phyloP scores from a whole-genome alignment of 495 filamentous ascomycete genomes.

The Penicillium riverlandense region DNA sequence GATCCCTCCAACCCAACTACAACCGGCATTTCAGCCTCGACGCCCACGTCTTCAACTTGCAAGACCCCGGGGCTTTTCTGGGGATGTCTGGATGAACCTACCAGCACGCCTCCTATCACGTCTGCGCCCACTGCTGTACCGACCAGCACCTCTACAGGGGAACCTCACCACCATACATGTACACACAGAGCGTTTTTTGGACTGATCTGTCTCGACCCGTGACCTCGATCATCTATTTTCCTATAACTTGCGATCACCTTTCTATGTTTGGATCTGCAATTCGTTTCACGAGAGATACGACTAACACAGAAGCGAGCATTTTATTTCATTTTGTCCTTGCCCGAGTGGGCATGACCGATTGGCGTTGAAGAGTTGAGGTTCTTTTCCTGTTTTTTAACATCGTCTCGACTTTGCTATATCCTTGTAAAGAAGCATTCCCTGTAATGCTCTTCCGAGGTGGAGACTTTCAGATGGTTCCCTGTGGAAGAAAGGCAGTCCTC shows the following conservation, averaged over 20 bases:
- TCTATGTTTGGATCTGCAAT: too few relatives aligned
- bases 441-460: too few relatives aligned
- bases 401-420: too few relatives aligned
- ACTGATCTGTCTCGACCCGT: not conserved
- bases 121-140: not conserved
- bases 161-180: not conserved
- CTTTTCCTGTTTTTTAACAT: too few relatives aligned
- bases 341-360: not conserved
- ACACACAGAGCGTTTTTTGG: not conserved
- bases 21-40: conserved; percentile 25
- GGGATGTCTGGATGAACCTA: conserved; percentile 43
- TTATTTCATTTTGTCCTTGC: not conserved
- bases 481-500: too few relatives aligned
- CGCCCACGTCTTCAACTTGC: conserved; percentile 31
- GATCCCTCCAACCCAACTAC: conserved; percentile 43
- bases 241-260: too few relatives aligned
- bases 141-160: not conserved
- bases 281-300: too few relatives aligned
- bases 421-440: too few relatives aligned
- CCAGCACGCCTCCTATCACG: conserved; percentile 29
- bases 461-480: too few relatives aligned
- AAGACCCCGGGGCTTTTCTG: conserved; percentile 49
- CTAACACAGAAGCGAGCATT: not conserved
- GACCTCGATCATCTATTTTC: not conserved
- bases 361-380: too few relatives aligned